Evolutionary conservation across 1,284 basidiomycete genomes (phyloP).

Genomic region (Phenoliferia sp.): DNA sequence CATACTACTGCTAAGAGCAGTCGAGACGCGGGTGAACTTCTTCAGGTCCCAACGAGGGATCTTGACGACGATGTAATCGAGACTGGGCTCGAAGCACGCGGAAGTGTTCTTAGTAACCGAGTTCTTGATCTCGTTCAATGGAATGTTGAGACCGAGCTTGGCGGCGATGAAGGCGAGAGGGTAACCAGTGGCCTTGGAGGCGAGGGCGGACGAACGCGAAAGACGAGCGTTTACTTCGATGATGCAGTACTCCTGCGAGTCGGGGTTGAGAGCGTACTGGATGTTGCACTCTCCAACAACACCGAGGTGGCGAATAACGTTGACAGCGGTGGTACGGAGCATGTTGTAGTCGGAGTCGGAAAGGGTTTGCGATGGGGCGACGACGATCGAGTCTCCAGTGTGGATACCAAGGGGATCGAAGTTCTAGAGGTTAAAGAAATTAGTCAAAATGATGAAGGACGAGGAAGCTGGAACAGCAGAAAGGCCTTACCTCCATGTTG

Average conservation of each 20-base stretch:
- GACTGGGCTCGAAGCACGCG: slow-evolving; percentile 89
- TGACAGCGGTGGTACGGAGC: slow-evolving; percentile 95
- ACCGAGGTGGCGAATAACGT: slow-evolving; percentile 94
- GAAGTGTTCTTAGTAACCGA: slow-evolving; percentile 92
- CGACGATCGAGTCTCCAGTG: slow-evolving; percentile 98
- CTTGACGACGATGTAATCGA: slow-evolving; percentile 97
- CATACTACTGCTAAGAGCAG: slow-evolving; percentile 86
- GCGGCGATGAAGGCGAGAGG: slow-evolving; percentile 98
- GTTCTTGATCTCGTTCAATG: slow-evolving; percentile 96
- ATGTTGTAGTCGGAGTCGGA: slow-evolving; percentile 98
- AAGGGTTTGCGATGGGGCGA: slow-evolving; percentile 95
- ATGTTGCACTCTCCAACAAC: slow-evolving; percentile 99
- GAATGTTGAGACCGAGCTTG: slow-evolving; percentile 93
- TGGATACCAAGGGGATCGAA: slow-evolving; percentile 98
- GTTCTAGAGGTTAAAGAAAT: slow-evolving; percentile 56
- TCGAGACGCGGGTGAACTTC: slow-evolving; percentile 90
- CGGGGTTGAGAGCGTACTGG: slow-evolving; percentile 95
- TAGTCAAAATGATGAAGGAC: not conserved
- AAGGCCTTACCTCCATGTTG: slow-evolving; percentile 87
- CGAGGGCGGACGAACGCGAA: slow-evolving; percentile 93
- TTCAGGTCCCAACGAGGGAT: slow-evolving; percentile 98
- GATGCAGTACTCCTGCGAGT: slow-evolving; percentile 94
- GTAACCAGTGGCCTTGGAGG: slow-evolving; percentile 97
- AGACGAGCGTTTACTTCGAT: slow-evolving; percentile 99
- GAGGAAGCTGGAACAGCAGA: slow-evolving; percentile 5